phyloP scores from a whole-genome alignment of 2,329 filamentous ascomycete genomes.

The Cryphonectria nitschkei region DNA sequence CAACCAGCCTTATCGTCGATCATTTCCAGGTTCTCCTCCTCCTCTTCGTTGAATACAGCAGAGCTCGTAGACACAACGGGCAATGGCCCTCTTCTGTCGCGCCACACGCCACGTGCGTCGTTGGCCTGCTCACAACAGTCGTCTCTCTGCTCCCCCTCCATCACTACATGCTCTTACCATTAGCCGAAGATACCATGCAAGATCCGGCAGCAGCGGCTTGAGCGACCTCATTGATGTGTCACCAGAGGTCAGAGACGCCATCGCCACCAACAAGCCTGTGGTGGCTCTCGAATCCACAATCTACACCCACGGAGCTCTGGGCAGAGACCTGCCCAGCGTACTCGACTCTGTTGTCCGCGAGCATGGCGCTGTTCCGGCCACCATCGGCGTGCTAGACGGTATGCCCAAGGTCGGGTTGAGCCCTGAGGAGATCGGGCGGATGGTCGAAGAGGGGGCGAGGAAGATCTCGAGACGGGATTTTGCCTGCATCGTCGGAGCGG shows the following conservation, averaged over 20 bases:
- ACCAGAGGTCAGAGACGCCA: constrained; percentile 79
- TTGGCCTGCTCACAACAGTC: background rate
- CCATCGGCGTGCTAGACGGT: constrained; percentile 85
- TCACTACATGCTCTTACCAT: background rate
- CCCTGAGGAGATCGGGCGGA: constrained; percentile 70
- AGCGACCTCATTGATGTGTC: constrained; percentile 68
- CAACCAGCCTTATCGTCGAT: background rate
- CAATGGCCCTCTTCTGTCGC: constrained; percentile 4
- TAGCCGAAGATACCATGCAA: constrained; percentile 7
- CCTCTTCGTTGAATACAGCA: background rate
- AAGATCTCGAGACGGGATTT: constrained; percentile 91
- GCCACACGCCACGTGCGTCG: background rate
- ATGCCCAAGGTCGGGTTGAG: constrained; percentile 79
- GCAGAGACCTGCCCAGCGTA: constrained; percentile 59
- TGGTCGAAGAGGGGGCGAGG: constrained; percentile 72
- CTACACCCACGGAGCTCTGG: constrained; percentile 90
- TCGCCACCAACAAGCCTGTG: constrained; percentile 75
- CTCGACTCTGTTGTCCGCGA: constrained; percentile 81
- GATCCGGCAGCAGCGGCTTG: constrained; percentile 34
- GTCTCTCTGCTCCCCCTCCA: background rate
- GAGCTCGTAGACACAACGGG: background rate
- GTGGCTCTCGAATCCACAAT: constrained; percentile 96
- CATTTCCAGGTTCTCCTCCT: background rate
- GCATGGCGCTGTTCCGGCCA: constrained; percentile 84
- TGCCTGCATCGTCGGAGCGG: constrained; percentile 77